These are phyloP conservation scores for Sanchytrium tribonematis DNA, from an alignment of 371 early-diverging fungal genomes.

Conservation along the genomic window DNA sequence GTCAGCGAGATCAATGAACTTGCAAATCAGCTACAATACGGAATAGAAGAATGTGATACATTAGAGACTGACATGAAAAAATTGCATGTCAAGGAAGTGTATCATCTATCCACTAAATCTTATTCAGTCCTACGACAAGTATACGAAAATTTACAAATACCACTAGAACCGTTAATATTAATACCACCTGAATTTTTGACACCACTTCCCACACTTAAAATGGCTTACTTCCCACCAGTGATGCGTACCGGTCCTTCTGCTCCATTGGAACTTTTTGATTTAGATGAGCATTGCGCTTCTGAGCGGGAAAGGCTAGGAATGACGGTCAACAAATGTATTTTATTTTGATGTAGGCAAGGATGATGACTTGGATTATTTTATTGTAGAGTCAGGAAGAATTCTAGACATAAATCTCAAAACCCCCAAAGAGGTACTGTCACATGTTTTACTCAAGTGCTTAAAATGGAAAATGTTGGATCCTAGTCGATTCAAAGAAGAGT, in stretches of 20 bases:
- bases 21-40: constrained; percentile 14
- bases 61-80: constrained; percentile 2
- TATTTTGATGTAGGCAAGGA: constrained; percentile 7
- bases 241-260: constrained; percentile 23
- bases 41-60: constrained; percentile 13
- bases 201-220: constrained; percentile 22
- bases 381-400: constrained; percentile 22
- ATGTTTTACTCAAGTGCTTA: neutral
- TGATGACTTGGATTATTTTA: constrained; percentile 26
- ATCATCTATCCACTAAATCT: neutral
- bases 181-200: constrained; percentile 3
- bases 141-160: neutral
- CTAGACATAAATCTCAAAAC: neutral
- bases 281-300: constrained; percentile 24
- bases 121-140: neutral
- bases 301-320: constrained; percentile 18
- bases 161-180: neutral
- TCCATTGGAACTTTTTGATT: constrained; percentile 24
- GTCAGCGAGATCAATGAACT: constrained; percentile 18
- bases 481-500: neutral
- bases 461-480: neutral
- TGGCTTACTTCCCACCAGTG: constrained; percentile 22
- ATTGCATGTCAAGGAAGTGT: neutral
- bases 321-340: constrained; percentile 22
- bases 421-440: neutral